A percentile compares a stretch with the other conserved stretches of the same genome.
Evolutionary conservation across 352 stramenopile species (phyloP).

Genomic region (Pythium chondricola): DNA sequence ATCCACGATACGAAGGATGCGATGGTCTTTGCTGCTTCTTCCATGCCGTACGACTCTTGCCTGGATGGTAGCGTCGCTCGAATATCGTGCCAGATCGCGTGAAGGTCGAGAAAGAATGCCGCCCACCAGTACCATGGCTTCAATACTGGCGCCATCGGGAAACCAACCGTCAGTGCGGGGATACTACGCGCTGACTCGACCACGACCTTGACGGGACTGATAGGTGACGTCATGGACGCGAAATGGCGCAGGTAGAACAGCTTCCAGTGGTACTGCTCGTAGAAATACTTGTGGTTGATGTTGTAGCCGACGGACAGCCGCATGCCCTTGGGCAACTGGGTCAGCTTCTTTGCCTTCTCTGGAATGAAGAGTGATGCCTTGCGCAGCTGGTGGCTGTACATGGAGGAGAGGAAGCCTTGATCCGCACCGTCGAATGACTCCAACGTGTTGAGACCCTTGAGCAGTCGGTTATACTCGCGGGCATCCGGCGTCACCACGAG

Average conservation of each 20-base stretch:
- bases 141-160: slow-evolving; percentile 81
- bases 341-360: slow-evolving; percentile 34
- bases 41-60: slow-evolving; percentile 61
- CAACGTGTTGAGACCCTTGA: slow-evolving; percentile 48
- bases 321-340: slow-evolving; percentile 52
- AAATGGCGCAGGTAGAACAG: slow-evolving; percentile 82
- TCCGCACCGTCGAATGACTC: slow-evolving; percentile 80
- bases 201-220: slow-evolving; percentile 80
- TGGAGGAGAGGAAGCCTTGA: slow-evolving; percentile 82
- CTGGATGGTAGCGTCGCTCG: slow-evolving; percentile 57
- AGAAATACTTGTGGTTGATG: slow-evolving; percentile 90
- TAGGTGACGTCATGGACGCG: slow-evolving; percentile 81
- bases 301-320: slow-evolving; percentile 84
- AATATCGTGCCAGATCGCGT: slow-evolving; percentile 82
- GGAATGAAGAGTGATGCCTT: slow-evolving; percentile 62
- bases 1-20: slow-evolving; percentile 47
- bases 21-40: slow-evolving; percentile 67
- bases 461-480: slow-evolving; percentile 62
- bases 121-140: slow-evolving; percentile 89
- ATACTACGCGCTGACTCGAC: slow-evolving; percentile 75
- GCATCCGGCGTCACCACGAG: slow-evolving; percentile 77
- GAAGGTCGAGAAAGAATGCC: slow-evolving; percentile 73
- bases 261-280: slow-evolving; percentile 87
- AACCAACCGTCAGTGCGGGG: slow-evolving; percentile 76
- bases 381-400: slow-evolving; percentile 80